Evolutionary conservation across 352 stramenopile species (phyloP), one percentile per base, ranked within the genome.

Genomic region (Phytopythium boreale): DNA sequence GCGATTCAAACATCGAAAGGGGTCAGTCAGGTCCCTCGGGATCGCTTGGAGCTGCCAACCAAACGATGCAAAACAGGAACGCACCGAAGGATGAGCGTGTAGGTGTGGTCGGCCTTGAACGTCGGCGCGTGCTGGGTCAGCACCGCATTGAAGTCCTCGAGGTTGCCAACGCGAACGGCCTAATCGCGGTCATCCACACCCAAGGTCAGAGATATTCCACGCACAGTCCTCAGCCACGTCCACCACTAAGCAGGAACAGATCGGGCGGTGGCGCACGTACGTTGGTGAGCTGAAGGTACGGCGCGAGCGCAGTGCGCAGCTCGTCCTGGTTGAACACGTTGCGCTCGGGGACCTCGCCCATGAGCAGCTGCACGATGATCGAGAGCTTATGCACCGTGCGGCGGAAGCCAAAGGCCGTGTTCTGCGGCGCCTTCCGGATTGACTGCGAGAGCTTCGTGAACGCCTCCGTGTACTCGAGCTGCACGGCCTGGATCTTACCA

Each of bases 381-480:
- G 96, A 84, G 26, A 99, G 91, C 65, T 98, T 98, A 69, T 99
- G 92, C n/a, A 98, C 93, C 29, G 92, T 90, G 61, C 96, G 90
- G n/a, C 95, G 89, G 70, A 99, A 99, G 31, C 96, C 97, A 41
- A 98, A 76, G 4, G 93, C 97, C 43, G 96, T 98, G 72, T 98
- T 98, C 39, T 95, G 90, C 11, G 97, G 97, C 26, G 95, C 93
- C 76, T 99, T 99, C 51, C 97, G 92, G 34, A 98, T 90, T 46
- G 90, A 98, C 82, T 99, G 97, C 77, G 90, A 96, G 6, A 99
- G 78, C 67, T 98, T 98, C 26, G 90, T 97, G 81, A 97, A 98
- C 53, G 97, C 93, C 52, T 97, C 89, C 6, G 97, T 98, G 80
- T 99, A 99, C 80, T 99, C 97, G 31, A 99, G 86, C 66, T 98